phyloP scores from a whole-genome alignment of 208 protist genomes.

The Crithidia acanthocephali region DNA sequence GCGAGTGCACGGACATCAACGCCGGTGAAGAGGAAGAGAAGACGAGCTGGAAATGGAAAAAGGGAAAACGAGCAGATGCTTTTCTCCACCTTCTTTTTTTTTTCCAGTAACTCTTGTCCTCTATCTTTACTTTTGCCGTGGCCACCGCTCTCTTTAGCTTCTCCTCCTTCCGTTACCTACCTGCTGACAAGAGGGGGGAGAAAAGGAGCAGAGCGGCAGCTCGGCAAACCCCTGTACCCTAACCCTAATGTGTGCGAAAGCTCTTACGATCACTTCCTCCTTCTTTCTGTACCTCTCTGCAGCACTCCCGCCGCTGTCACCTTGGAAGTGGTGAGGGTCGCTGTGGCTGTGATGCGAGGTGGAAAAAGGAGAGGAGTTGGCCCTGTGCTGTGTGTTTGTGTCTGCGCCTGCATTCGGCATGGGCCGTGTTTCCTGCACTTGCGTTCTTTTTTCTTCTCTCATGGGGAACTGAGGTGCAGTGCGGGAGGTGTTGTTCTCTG shows the following conservation, averaged over 20 bases:
- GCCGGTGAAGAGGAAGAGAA: constrained; percentile 6
- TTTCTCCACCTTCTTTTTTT: neutral
- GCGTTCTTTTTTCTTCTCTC: neutral
- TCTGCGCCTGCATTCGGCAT: neutral
- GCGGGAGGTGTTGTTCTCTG: no score
- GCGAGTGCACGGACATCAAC: neutral
- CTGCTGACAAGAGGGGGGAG: neutral
- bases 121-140: neutral
- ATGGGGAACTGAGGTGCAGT: neutral
- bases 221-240: constrained; percentile 31
- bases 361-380: constrained; percentile 1
- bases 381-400: neutral
- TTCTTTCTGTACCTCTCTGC: neutral
- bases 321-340: neutral
- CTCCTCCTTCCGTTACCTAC: neutral
- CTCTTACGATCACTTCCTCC: constrained; percentile 3
- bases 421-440: no score
- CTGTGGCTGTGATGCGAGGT: neutral
- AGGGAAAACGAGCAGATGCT: neutral
- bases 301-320: neutral
- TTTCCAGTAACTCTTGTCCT: neutral
- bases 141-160: constrained; percentile 5
- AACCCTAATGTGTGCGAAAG: constrained; percentile 29
- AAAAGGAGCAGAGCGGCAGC: neutral
- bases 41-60: neutral